Base-by-base conservation (phyloP, 2,329 filamentous ascomycete genomes). In the Cladosporium sphaerospermum region DNA sequence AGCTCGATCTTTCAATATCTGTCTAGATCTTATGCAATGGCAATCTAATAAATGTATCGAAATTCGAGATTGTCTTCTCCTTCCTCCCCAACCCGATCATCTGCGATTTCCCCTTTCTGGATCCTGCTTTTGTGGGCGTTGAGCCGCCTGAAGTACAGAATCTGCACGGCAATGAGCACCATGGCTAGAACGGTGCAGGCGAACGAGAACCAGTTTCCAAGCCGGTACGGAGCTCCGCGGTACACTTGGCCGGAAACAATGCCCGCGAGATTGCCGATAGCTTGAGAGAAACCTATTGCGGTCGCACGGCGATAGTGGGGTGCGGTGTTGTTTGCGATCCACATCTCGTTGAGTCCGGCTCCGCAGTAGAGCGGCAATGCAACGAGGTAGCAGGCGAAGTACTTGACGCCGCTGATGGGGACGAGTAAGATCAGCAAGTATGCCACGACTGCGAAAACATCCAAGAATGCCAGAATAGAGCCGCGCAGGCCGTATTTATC, bases 201-300 rank as follows among this genome's bases (percentile, higher is more conserved):
- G 23, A 46, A 46, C 44, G 44, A 46, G 13, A 46, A 46, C 44
- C 44, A 37, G 16, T 46, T 46, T 8, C 44, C 44, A 3, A 46
- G 44, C 42, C 23, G 48, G 54, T 61, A 62, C 3, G 53, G 66
- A 52, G 50, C 61, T 53, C 18, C 60, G 11, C 44, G 62, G 52
- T 72, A 78, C 0, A 78, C 69, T 55, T 78, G 75, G 0, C 74
- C 74, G 0, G 74, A 72, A 1, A 75, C 73, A 8, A 78, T 72
- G 9, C 75, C 76, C 0, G 74, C 74, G 1, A 69, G 71, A 32
- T 78, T 78, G 1, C 71, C 76, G 1, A 78, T 67, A 0, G 74
- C 76, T 47, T 75, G 71, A 9, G 75, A 70, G 28, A 75, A 61
- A 1, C 74, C 75, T 9, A 78, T 70, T 3, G 70, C 74, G 0